These are phyloP conservation scores for Kwoniella shivajii DNA, from an alignment of 1,284 basidiomycete genomes.

Conservation along the genomic window DNA sequence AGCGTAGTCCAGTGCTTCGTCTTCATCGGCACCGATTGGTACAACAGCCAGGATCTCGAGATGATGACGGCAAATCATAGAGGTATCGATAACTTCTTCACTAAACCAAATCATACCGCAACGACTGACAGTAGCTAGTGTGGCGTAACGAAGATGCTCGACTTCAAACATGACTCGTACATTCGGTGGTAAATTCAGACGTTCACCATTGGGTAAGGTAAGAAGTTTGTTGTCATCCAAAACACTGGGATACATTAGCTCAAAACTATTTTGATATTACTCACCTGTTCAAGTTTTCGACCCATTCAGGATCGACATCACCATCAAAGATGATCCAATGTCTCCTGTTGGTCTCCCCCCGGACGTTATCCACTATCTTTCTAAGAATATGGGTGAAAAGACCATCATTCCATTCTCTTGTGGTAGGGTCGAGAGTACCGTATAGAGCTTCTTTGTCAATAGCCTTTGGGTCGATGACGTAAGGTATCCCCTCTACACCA, in stretches of 20 bases:
- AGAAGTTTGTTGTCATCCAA: conserved; percentile 98
- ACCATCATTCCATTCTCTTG: conserved; percentile 99
- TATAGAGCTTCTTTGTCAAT: conserved; percentile 98
- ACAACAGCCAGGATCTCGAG: conserved; percentile 73
- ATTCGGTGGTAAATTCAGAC: conserved; percentile 93
- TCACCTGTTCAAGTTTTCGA: conserved; percentile 97
- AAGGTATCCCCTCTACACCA: conserved; percentile 86
- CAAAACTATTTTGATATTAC: not conserved
- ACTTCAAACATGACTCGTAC: conserved; percentile 99
- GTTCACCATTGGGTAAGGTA: conserved; percentile 96
- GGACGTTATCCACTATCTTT: conserved; percentile 97
- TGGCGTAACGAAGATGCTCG: conserved; percentile 95
- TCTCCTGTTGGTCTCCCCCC: conserved; percentile 92
- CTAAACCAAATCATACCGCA: conserved; percentile 99
- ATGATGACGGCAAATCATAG: conserved; percentile 91
- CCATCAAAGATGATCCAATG: conserved; percentile 99
- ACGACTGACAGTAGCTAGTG: conserved; percentile 96
- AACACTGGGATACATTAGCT: conserved; percentile 65
- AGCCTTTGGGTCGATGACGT: conserved; percentile 98
- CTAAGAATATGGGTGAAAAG: conserved; percentile 96
- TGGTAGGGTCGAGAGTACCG: conserved; percentile 94
- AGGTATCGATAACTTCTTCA: conserved; percentile 86
- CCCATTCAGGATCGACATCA: conserved; percentile 99
- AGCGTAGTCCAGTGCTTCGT: conserved; percentile 67
- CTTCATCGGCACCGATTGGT: conserved; percentile 88